Percentiles rank a stretch among this genome's conserved stretches.
Evolutionary conservation across 345 rosid genomes (phyloP).

Genomic region (Brassica juncea): DNA sequence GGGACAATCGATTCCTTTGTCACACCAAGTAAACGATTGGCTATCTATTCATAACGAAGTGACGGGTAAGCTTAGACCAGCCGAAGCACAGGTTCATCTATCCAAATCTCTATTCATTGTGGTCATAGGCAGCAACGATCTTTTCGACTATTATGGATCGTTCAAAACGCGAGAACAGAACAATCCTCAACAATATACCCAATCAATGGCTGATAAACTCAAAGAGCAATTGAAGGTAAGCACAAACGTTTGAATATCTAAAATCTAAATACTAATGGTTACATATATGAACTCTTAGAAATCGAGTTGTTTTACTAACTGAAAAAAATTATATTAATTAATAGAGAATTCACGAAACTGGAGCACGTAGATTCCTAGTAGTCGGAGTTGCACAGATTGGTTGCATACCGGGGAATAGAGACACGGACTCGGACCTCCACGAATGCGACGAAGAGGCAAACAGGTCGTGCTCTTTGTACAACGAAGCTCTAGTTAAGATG

Average conservation of each 20-base stretch:
- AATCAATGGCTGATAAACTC: slow-evolving; percentile 49
- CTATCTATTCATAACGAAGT: slow-evolving; percentile 15
- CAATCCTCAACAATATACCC: slow-evolving; percentile 49
- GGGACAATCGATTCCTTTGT: slow-evolving; percentile 52
- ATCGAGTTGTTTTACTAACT: background rate
- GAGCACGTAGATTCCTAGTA: slow-evolving; percentile 57
- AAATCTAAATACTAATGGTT: background rate
- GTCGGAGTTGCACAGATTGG: slow-evolving; percentile 55
- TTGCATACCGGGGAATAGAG: slow-evolving; percentile 56
- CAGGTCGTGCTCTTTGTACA: slow-evolving; percentile 48
- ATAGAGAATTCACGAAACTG: slow-evolving; percentile 46
- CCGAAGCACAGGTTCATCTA: slow-evolving; percentile 40
- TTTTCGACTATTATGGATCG: slow-evolving; percentile 53
- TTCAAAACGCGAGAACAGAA: slow-evolving; percentile 37
- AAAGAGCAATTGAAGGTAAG: slow-evolving; percentile 66
- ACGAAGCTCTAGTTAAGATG: slow-evolving; percentile 45
- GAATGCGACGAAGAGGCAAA: slow-evolving; percentile 53
- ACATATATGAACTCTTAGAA: background rate
- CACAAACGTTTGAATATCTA: background rate
- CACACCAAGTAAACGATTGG: slow-evolving; percentile 58
- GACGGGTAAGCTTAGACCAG: slow-evolving; percentile 37
- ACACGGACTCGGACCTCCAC: slow-evolving; percentile 34
- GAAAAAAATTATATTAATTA: background rate
- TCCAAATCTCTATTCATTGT: slow-evolving; percentile 55
- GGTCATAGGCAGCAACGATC: slow-evolving; percentile 68